These are phyloP conservation scores for Psophocarpus tetragonolobus DNA, from an alignment of 306 rosid species.

Conservation along the genomic window DNA sequence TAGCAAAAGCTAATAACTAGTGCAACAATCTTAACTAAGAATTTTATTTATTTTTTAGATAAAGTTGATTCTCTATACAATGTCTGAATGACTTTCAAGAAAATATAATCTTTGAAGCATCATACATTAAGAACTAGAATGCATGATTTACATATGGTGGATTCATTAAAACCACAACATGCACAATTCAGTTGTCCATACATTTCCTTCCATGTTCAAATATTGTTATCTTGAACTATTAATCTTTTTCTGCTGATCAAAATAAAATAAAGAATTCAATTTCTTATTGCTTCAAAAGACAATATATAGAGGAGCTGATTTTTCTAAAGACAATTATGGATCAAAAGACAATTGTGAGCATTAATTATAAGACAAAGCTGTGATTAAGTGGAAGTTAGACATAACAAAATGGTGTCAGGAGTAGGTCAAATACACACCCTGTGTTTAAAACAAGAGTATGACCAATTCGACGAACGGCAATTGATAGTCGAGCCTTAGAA, in stretches of 20 bases:
- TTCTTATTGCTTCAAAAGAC: constrained; percentile 4
- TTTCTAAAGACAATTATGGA: constrained; percentile 26
- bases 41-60: not conserved
- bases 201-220: constrained; percentile 26
- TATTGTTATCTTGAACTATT: not conserved
- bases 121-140: not conserved
- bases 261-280: not conserved
- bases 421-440: constrained; percentile 59
- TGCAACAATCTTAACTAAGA: not conserved
- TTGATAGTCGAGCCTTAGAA: constrained; percentile 87
- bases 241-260: not conserved
- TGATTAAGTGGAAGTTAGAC: constrained; percentile 13
- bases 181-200: not conserved
- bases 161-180: constrained; percentile 23
- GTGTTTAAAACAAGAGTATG: constrained; percentile 86
- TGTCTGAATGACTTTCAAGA: constrained; percentile 9
- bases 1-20: constrained; percentile 9
- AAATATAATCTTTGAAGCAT: constrained; percentile 9
- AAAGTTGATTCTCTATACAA: not conserved
- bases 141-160: constrained; percentile 1
- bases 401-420: constrained; percentile 4
- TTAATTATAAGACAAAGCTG: constrained; percentile 4
- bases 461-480: constrained; percentile 90
- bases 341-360: constrained; percentile 28
- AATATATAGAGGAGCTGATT: constrained; percentile 19